Conservation (phyloP, 345 rosid species). For the Isatis tinctoria region DNA sequence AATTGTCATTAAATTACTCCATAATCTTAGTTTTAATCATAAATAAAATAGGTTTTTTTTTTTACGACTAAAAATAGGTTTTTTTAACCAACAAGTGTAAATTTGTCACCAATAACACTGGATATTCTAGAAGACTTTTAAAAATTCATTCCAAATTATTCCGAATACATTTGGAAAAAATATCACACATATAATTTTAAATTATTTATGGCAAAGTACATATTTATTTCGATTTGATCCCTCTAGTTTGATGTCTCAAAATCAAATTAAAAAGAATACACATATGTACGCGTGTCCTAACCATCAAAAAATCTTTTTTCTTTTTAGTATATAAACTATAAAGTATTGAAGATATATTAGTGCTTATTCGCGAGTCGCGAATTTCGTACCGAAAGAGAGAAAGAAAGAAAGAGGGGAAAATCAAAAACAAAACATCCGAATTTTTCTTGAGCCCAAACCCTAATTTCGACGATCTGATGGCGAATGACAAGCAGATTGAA, state of each 20-base stretch:
- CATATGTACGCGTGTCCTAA: neutral
- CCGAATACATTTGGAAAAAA: too few relatives aligned
- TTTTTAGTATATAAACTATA: neutral
- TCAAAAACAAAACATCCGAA: neutral
- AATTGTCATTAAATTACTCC: too few relatives aligned
- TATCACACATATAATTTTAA: too few relatives aligned
- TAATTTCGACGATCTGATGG: constrained; percentile 41
- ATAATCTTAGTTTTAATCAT: too few relatives aligned
- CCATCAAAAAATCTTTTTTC: neutral
- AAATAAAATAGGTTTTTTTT: too few relatives aligned
- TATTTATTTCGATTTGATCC: neutral
- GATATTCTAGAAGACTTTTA: too few relatives aligned
- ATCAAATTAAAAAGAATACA: neutral
- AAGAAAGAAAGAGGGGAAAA: neutral
- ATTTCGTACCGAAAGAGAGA: neutral
- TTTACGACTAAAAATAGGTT: too few relatives aligned
- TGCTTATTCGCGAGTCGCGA: neutral
- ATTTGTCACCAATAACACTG: neutral
- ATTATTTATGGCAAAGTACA: too few relatives aligned
- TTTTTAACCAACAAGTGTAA: too few relatives aligned
- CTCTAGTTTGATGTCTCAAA: neutral
- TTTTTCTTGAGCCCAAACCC: constrained; percentile 37
- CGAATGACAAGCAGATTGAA: constrained; percentile 46
- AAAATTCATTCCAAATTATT: too few relatives aligned
- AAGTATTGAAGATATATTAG: neutral